A percentile compares a stretch with the other conserved stretches of the same genome.
These are phyloP conservation scores for Nothopassalora personata DNA, from an alignment of 2,329 filamentous ascomycete genomes.

Conservation along the genomic window DNA sequence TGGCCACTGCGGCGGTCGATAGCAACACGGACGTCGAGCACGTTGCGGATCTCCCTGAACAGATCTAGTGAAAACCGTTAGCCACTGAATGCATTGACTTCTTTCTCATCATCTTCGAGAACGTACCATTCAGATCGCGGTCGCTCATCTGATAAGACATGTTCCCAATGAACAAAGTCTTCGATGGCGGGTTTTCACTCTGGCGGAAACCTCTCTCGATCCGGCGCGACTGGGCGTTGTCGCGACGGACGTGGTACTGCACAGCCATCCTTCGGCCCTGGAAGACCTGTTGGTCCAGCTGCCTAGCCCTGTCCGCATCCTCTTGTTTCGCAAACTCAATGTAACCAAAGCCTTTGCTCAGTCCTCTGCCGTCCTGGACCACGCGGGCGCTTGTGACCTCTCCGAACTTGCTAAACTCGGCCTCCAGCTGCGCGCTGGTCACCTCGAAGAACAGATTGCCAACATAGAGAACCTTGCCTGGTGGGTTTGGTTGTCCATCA, in stretches of 20 bases:
- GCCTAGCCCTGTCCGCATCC: conserved; percentile 52
- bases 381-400: conserved; percentile 50
- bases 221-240: not conserved
- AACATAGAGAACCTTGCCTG: conserved; percentile 52
- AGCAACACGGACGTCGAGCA: conserved; percentile 72
- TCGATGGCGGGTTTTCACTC: conserved; percentile 47
- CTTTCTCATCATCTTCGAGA: not conserved
- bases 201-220: not conserved
- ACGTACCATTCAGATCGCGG: conserved; percentile 62
- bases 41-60: conserved; percentile 64
- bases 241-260: conserved; percentile 47
- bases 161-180: conserved; percentile 77
- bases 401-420: conserved; percentile 57
- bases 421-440: conserved; percentile 54
- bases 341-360: conserved; percentile 69
- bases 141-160: conserved; percentile 83
- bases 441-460: conserved; percentile 68
- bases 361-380: conserved; percentile 55
- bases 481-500: conserved; percentile 8
- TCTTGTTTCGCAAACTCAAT: conserved; percentile 53
- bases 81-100: not conserved
- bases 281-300: conserved; percentile 55
- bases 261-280: conserved; percentile 61
- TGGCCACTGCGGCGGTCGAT: conserved; percentile 76
- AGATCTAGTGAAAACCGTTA: conserved; percentile 42